phyloP scores from a whole-genome alignment of 805 yeast genomes.

The Wickerhamiella dianesei region DNA sequence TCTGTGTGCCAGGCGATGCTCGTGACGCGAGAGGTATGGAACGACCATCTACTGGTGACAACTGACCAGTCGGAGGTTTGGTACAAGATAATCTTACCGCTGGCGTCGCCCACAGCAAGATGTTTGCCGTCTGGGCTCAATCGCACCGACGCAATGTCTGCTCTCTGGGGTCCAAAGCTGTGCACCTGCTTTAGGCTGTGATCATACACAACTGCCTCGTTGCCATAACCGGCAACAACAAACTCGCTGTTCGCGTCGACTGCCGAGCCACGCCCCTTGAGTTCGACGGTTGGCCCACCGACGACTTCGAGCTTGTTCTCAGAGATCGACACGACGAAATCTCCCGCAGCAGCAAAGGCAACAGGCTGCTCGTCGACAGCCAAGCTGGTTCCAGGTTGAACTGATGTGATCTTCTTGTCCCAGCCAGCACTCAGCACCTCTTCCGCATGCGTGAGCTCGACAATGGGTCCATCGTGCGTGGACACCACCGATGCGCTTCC shows the following conservation, averaged over 20 bases:
- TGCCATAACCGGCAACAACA: slow-evolving; percentile 39
- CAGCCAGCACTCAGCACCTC: slow-evolving; percentile 51
- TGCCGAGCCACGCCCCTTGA: slow-evolving; percentile 9
- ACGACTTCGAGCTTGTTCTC: slow-evolving; percentile 32
- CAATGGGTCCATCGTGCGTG: slow-evolving; percentile 56
- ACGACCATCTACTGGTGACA: slow-evolving; percentile 82
- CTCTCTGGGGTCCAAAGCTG: slow-evolving; percentile 37
- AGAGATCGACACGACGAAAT: slow-evolving; percentile 32
- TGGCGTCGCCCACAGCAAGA: slow-evolving; percentile 73
- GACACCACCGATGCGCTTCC: slow-evolving; percentile 28
- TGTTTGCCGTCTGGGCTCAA: slow-evolving; percentile 57
- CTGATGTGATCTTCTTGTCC: slow-evolving; percentile 61
- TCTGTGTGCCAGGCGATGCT: slow-evolving; percentile 69
- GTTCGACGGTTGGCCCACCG: slow-evolving; percentile 10
- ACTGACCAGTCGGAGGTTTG: slow-evolving; percentile 39
- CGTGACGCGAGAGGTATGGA: slow-evolving; percentile 74
- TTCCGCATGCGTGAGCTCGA: slow-evolving; percentile 32
- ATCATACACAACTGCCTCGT: slow-evolving; percentile 33
- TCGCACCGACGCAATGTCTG: slow-evolving; percentile 48
- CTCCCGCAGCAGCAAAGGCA: slow-evolving; percentile 29
- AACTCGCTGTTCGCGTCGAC: slow-evolving; percentile 32
- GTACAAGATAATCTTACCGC: slow-evolving; percentile 76
- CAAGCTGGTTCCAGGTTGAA: slow-evolving; percentile 26
- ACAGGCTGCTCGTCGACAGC: slow-evolving; percentile 37
- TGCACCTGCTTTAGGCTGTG: slow-evolving; percentile 21